These are phyloP conservation scores for Phytophthora sp. DNA, from an alignment of 352 stramenopile genomes.

Conservation along the genomic window DNA sequence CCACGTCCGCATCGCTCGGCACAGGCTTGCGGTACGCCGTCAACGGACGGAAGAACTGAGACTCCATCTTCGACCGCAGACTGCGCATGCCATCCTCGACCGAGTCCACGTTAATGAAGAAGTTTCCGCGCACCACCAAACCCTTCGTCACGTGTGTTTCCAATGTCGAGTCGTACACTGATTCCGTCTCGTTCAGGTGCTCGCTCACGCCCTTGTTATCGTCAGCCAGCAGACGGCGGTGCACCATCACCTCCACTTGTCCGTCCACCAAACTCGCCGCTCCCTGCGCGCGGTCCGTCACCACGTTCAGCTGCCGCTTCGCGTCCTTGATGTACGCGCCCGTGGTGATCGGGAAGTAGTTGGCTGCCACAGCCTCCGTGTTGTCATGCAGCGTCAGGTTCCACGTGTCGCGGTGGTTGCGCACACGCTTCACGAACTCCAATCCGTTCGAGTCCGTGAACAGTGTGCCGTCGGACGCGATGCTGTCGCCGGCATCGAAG, in stretches of 20 bases:
- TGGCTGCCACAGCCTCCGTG: conserved; percentile 93
- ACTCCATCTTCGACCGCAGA: conserved; percentile 70
- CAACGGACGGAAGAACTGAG: conserved; percentile 72
- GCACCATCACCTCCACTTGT: conserved; percentile 98
- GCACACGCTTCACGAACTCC: conserved; percentile 92
- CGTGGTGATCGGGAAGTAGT: conserved; percentile 98
- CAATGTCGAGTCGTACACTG: conserved; percentile 59
- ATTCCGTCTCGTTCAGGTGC: conserved; percentile 93
- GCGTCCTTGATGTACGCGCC: conserved; percentile 94
- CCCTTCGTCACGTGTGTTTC: conserved; percentile 68
- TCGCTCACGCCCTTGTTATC: conserved; percentile 95
- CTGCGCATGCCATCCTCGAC: conserved; percentile 57
- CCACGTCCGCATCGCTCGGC: conserved; percentile 25
- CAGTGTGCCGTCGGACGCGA: conserved; percentile 56
- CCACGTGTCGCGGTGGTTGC: conserved; percentile 91
- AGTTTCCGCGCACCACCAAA: conserved; percentile 68
- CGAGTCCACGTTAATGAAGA: conserved; percentile 74
- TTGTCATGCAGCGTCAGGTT: conserved; percentile 89
- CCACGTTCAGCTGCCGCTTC: conserved; percentile 81
- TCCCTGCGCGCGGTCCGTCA: conserved; percentile 94
- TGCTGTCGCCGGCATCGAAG: conserved; percentile 73
- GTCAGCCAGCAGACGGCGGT: conserved; percentile 93
- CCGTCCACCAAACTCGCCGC: conserved; percentile 90
- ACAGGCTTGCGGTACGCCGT: conserved; percentile 51
- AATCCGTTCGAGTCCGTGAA: conserved; percentile 97